Evolutionary conservation across 129 eudicot genomes (phyloP), one percentile per base, ranked within the genome.

Genomic region (Daucus carota): DNA sequence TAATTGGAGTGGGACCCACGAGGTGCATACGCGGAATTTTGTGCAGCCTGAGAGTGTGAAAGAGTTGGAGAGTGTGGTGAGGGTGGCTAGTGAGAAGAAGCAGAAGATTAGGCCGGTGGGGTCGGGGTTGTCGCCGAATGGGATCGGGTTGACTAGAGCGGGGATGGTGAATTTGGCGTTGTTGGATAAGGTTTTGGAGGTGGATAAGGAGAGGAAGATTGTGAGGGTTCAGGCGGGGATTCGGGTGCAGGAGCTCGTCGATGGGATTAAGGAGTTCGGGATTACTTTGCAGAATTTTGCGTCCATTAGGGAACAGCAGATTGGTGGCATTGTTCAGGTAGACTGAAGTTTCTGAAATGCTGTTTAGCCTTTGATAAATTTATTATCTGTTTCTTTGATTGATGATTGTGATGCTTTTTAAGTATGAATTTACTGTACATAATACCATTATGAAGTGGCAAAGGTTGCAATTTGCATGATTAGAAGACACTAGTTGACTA

Each of bases 1-100:
- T 69, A 93, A 93, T 14, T 93, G 98, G 98, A 93, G 98, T 67
- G 98, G 96, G 71, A 93, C 98, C 81, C 98, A 93, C 75, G 97
- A 90, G 59, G 98, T 90, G 24, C 97, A 88, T 52, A 93, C 97
- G 38, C 88, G 91, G 41, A 83, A 78, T 24, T 93, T 85, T 52
- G 32, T 81, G 42, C 97, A 94, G 74, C 98, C 97, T 70, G 98
- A 94, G 33, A 9, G 78, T 28, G 59, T 85, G 0, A 20, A 77
- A 1, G 84, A 91, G 46, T 81, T 94, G 59, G 92, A 87, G 77
- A 11, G 26, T 1, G 48, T 89, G 3, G 96, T 94, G n/a, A 84
- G 79, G 29, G 86, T 86, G 17, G 87, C 88, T 0, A 71, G 87
- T 62, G 83, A 86, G 73, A 86, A 76, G 78, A 87, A 86, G 83